Evolutionary conservation across 495 filamentous ascomycete species (phyloP).

Genomic region (Evansstolkia leycettana): DNA sequence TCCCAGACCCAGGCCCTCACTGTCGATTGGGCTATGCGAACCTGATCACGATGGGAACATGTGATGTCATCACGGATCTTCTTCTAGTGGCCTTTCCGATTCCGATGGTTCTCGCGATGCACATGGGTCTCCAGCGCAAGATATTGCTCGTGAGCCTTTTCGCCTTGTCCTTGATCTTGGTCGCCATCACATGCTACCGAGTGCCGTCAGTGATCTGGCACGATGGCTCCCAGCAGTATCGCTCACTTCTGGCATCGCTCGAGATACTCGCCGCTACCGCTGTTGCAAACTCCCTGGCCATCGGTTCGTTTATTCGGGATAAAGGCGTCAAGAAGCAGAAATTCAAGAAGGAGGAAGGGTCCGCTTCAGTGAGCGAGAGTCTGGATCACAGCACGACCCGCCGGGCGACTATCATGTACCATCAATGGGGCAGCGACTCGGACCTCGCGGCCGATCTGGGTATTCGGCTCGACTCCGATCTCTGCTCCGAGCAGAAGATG

Average conservation of each 20-base stretch:
- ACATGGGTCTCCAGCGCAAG: constrained; percentile 56
- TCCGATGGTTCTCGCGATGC: constrained; percentile 64
- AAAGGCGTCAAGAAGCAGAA: constrained; percentile 67
- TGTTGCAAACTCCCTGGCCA: constrained; percentile 64
- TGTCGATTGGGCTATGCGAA: constrained; percentile 80
- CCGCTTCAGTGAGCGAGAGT: constrained; percentile 38
- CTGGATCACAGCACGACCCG: constrained; percentile 38
- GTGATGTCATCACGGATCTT: constrained; percentile 80
- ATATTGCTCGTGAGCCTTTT: constrained; percentile 62
- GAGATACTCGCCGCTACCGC: constrained; percentile 68
- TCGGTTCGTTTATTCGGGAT: constrained; percentile 74
- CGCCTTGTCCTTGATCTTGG: constrained; percentile 63
- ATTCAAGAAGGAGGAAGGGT: constrained; percentile 46
- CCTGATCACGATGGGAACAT: constrained; percentile 74
- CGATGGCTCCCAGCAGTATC: constrained; percentile 55
- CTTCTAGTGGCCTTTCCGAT: constrained; percentile 80
- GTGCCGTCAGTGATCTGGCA: constrained; percentile 55
- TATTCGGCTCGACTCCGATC: constrained; percentile 47
- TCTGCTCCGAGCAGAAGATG: constrained; percentile 27
- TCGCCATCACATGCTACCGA: constrained; percentile 64
- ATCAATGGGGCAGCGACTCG: constrained; percentile 72
- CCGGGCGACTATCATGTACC: constrained; percentile 36
- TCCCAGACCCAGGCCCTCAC: constrained; percentile 71
- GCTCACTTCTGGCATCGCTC: constrained; percentile 65
- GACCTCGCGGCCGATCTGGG: constrained; percentile 65